Evolutionary conservation across 345 rosid species (phyloP), one percentile per base, ranked within the genome.

Genomic region (Sonneratia alba): DNA sequence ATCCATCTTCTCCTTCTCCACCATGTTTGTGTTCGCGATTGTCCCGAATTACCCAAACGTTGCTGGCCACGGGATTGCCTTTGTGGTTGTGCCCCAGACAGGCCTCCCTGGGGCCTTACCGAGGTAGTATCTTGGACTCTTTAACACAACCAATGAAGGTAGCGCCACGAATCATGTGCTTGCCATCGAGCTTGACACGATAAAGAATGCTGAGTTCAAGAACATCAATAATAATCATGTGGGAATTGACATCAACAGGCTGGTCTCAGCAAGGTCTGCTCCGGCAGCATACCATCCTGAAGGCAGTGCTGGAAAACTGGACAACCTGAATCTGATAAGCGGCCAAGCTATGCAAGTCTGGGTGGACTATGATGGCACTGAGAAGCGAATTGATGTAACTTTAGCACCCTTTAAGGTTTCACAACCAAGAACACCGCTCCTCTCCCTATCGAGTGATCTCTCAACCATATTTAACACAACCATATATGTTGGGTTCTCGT

Each of bases 401-500:
- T 19, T 87, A 75, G 85, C 89, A 67, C 85, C 88, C 6, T n/a
- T 69, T 0, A 36, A 64, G 16, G 55, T 71, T 7, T 62, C 16
- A 22, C 88, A 87, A 62, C 97, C 96, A 2, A 68, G 0, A 0
- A 64, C 0, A 11, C 81, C 88, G 3, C 87, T 89, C 63, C 56
- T 91, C 64, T 88, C 93, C 1, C 0, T 70, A 69, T 11, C 47
- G 0, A 42, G 0, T 4, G 90, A 91, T 82, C 79, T 89, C 56
- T 76, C 89, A 0, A 0, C 70, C 0, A 9, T 79, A 61, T 3
- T 92, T 36, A 21, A 9, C 4, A 63, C 75, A 12, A 45, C 53
- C 4, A 87, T 86, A 91, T 84, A 45, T 62, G 88, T 91, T 22
- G 97, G 97, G 15, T 91, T 89, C 77, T 91, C 93, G 4, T 82